Conservation (phyloP, 192 early-diverging fungal species). For the Neocallimastix lanati region DNA sequence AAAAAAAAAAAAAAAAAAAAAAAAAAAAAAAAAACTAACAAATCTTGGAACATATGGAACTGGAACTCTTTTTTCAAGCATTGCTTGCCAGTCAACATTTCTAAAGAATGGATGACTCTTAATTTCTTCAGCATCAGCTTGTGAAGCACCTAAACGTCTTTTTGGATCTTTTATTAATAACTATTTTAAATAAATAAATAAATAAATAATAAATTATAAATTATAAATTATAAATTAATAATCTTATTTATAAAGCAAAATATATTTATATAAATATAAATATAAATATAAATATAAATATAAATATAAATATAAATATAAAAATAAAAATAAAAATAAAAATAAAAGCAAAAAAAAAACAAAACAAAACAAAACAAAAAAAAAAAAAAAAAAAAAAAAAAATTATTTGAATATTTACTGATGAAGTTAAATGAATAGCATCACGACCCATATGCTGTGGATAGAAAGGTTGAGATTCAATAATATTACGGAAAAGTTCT, state of each 20-base stretch:
- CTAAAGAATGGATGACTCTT: not conserved
- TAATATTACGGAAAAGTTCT: constrained; percentile 92
- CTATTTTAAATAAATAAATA: constrained; percentile 53
- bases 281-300: too few relatives aligned
- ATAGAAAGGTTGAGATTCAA: constrained; percentile 86
- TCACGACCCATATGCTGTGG: constrained; percentile 85
- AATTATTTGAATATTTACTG: not conserved
- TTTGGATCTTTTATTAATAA: not conserved
- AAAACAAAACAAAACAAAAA: too few relatives aligned
- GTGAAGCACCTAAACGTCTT: not conserved
- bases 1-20: not conserved
- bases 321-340: too few relatives aligned
- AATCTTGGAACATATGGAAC: not conserved
- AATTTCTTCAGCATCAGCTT: not conserved
- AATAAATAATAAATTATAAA: constrained; percentile 6
- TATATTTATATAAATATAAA: too few relatives aligned
- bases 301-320: too few relatives aligned
- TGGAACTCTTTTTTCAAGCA: not conserved
- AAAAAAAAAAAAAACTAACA: not conserved
- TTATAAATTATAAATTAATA: too few relatives aligned
- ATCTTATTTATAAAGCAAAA: too few relatives aligned
- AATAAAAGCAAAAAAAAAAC: too few relatives aligned
- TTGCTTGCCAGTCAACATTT: not conserved
- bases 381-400: not conserved
- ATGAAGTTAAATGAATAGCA: constrained; percentile 33